Evolutionary conservation across 306 rosid species (phyloP).

Genomic region (Hippophae rhamnoides): DNA sequence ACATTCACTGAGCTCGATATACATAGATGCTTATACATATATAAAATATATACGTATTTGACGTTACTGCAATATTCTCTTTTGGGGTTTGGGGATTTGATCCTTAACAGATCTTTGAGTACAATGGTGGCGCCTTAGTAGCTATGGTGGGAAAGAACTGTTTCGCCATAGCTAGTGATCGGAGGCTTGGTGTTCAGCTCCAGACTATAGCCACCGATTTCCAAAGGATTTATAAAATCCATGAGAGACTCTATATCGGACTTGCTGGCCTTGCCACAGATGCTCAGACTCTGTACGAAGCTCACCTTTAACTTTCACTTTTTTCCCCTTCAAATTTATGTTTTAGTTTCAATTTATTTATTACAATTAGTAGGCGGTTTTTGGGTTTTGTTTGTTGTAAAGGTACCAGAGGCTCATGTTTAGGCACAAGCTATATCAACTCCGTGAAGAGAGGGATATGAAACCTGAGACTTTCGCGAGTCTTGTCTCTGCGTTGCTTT

Average conservation of each 20-base stretch:
- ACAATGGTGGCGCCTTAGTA: slow-evolving; percentile 32
- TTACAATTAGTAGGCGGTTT: background rate
- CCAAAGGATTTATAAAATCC: slow-evolving; percentile 56
- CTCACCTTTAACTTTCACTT: background rate
- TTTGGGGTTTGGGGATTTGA: no score
- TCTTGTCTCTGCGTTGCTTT: slow-evolving; percentile 72
- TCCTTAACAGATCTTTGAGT: slow-evolving; percentile 64
- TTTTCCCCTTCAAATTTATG: background rate
- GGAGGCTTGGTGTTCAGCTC: slow-evolving; percentile 93
- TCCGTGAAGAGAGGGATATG: slow-evolving; percentile 89
- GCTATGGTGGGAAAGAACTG: slow-evolving; percentile 77
- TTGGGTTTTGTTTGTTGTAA: slow-evolving; percentile 2
- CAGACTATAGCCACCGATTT: slow-evolving; percentile 92
- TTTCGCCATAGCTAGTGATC: slow-evolving; percentile 95
- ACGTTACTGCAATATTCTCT: no score
- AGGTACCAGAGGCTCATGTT: slow-evolving; percentile 76
- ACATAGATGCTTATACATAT: no score
- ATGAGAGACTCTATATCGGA: slow-evolving; percentile 72
- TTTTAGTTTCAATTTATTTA: background rate
- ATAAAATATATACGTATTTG: no score
- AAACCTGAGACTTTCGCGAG: slow-evolving; percentile 91
- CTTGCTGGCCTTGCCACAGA: slow-evolving; percentile 93
- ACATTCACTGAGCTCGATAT: no score
- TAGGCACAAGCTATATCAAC: slow-evolving; percentile 81
- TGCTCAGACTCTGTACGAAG: slow-evolving; percentile 74